Evolutionary conservation across 768 basidiomycete species (phyloP), one percentile per base, ranked within the genome.

Genomic region (Leccinum fibrillosum): DNA sequence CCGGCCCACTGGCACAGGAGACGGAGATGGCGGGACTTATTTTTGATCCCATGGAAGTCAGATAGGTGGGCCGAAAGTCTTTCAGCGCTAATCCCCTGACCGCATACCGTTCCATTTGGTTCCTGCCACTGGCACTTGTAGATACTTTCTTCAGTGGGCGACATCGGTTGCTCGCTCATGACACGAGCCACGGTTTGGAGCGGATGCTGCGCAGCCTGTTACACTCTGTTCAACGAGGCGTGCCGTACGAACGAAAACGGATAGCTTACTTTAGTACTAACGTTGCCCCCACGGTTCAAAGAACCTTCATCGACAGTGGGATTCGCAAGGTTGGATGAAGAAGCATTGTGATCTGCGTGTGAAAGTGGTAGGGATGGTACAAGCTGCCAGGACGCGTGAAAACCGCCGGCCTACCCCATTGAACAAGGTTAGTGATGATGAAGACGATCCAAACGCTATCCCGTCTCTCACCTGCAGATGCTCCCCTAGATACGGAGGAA

Each of bases 41-140:
- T 49, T 30, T 26, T 59, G 28, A 71, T 63, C 17, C 56, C 60
- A 8, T 69, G 69, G 2, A 10, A 3, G 2, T 51, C 12, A 8
- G 60, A 32, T 13, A 69, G 54, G 50, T 69, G 69, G 3, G 1
- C 49, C 0, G 66, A 34, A 25, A 66, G 52, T 37, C 0, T 45
- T 49, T 1, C 25, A 0, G 0, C 1, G 0, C 56, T 58, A 42
- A 70, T 1, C 6, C 1, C 0, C 2, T 49, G 25, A 1, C 23
- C 21, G n/a, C 66, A 69, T 4, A 59, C 0, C 15, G 13, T 3
- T 5, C 59, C 61, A 8, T 55, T 19, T 4, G 2, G 49, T 3
- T 12, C 0, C 19, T 12, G 11, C 69, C 69, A 70, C 11, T 35
- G 0, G 39, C 68, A 69, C 5, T 0, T 2, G 19, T 4, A 0